Evolutionary conservation across 306 rosid species (phyloP).

Genomic region (Senna tora): DNA sequence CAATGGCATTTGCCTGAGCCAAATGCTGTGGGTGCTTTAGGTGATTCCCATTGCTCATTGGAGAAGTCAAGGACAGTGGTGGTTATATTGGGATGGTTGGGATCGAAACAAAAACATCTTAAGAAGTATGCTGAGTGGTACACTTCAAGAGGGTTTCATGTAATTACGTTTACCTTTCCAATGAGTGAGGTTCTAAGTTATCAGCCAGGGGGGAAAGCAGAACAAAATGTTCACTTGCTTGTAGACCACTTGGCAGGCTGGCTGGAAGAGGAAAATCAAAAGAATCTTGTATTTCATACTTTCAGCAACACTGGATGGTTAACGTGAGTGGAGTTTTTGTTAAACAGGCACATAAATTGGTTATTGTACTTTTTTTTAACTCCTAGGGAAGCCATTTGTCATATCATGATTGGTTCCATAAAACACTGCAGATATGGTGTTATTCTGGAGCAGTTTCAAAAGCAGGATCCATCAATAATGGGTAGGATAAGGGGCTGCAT

Average conservation of each 20-base stretch:
- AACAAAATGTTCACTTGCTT: constrained; percentile 73
- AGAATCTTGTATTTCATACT: constrained; percentile 90
- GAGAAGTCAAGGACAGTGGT: constrained; percentile 83
- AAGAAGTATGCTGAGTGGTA: constrained; percentile 93
- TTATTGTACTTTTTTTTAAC: constrained; percentile 16
- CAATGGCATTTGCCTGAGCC: constrained; percentile 95
- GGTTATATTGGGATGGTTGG: constrained; percentile 95
- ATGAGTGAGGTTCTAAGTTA: constrained; percentile 78
- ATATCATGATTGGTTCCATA: constrained; percentile 29
- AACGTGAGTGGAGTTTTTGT: constrained; percentile 58
- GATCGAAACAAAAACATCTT: constrained; percentile 95
- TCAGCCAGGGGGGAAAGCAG: constrained; percentile 83
- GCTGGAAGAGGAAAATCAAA: constrained; percentile 86
- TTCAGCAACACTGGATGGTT: constrained; percentile 99
- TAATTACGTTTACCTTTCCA: constrained; percentile 87
- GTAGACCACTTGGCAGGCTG: constrained; percentile 86
- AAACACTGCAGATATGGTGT: constrained; percentile 73
- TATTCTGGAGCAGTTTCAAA: constrained; percentile 74
- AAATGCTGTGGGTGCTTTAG: constrained; percentile 45
- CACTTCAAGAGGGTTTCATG: constrained; percentile 89
- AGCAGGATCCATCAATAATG: constrained; percentile 59
- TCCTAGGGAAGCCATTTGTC: constrained; percentile 8
- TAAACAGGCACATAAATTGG: neutral
- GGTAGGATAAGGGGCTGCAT: constrained; percentile 85
- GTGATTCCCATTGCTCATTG: constrained; percentile 49